These are phyloP conservation scores for Marsdenia floribunda DNA, from an alignment of 257 asterid genomes.

Conservation along the genomic window DNA sequence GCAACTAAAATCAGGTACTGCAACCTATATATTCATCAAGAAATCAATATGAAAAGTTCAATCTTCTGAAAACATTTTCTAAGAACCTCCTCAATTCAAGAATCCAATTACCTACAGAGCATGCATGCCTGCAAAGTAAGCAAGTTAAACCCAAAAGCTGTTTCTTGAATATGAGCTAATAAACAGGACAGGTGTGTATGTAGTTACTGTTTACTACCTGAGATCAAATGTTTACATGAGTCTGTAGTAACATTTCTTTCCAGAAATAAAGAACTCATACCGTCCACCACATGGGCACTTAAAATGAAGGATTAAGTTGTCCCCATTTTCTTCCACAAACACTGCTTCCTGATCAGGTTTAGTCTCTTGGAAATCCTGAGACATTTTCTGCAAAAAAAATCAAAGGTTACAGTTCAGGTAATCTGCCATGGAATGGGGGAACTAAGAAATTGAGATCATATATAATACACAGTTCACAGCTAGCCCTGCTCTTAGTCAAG, in stretches of 20 bases:
- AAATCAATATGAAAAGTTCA: not conserved
- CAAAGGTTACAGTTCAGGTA: not conserved
- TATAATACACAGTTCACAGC: too few relatives aligned
- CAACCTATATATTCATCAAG: not conserved
- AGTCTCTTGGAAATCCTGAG: not conserved
- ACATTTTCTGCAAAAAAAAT: slow-evolving; percentile 1
- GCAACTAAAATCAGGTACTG: not conserved
- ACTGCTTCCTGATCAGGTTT: slow-evolving; percentile 5
- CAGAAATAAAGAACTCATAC: slow-evolving; percentile 8
- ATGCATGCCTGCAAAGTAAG: not conserved
- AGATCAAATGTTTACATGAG: not conserved
- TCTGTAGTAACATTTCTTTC: slow-evolving; percentile 14
- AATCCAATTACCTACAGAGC: not conserved
- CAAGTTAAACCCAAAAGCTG: not conserved
- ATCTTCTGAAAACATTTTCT: not conserved
- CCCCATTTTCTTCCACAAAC: slow-evolving; percentile 7
- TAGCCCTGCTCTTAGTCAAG: too few relatives aligned
- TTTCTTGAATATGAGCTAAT: not conserved
- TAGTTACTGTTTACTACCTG: not conserved
- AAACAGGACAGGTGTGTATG: not conserved
- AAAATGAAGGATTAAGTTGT: not conserved
- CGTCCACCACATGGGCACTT: slow-evolving; percentile 12
- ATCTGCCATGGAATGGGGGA: not conserved
- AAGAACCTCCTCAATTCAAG: not conserved
- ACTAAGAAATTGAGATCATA: too few relatives aligned